Percentiles rank a stretch among this genome's conserved stretches.
Evolutionary conservation across 2,329 filamentous ascomycete species (phyloP).

Genomic region (Bipolaris gigantea): DNA sequence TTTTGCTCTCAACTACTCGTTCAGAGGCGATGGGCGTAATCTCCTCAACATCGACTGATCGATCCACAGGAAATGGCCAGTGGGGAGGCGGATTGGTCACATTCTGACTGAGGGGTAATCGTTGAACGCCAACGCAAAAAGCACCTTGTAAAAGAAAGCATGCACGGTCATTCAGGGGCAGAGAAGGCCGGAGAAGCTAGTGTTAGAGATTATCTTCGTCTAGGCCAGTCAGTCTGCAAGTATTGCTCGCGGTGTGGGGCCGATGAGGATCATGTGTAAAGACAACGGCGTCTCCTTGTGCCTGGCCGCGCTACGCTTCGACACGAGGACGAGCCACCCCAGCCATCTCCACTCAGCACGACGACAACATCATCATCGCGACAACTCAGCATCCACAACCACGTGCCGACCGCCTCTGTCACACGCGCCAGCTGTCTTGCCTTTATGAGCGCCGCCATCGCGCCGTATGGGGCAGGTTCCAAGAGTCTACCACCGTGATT

Average conservation of each 20-base stretch:
- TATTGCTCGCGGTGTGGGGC: neutral
- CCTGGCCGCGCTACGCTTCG: neutral
- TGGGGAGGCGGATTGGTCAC: neutral
- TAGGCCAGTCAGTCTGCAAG: neutral
- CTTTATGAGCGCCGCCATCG: slow-evolving; percentile 31
- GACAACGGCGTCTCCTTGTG: neutral
- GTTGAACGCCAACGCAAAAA: neutral
- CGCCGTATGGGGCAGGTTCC: slow-evolving; percentile 44
- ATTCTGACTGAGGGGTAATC: neutral
- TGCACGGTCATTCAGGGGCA: neutral
- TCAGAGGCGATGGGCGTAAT: neutral
- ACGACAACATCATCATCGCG: slow-evolving; percentile 1
- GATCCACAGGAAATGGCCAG: neutral
- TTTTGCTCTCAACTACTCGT: neutral
- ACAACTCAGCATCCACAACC: slow-evolving; percentile 1
- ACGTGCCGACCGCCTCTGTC: neutral
- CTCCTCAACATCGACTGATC: neutral
- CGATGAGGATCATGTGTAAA: neutral
- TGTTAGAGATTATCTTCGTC: neutral
- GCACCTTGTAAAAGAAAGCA: neutral
- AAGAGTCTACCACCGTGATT: slow-evolving; percentile 44
- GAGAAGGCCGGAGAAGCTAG: neutral
- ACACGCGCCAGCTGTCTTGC: slow-evolving; percentile 5
- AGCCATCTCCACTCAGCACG: slow-evolving; percentile 7
- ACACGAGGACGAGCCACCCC: neutral